These are phyloP conservation scores for Russula emetica DNA, from an alignment of 768 basidiomycete species.

Conservation along the genomic window DNA sequence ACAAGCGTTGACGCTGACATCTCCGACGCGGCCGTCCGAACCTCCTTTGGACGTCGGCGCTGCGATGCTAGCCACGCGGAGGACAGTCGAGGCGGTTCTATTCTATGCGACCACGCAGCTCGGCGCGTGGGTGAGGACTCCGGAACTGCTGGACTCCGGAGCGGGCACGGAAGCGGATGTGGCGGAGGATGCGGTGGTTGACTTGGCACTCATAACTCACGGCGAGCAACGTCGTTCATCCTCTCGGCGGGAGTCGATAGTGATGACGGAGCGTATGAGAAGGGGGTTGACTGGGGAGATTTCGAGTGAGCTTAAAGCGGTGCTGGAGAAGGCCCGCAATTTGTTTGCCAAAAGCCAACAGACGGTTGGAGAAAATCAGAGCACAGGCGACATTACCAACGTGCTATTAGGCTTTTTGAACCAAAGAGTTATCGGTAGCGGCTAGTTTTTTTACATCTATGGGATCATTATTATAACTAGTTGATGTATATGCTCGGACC, in stretches of 20 bases:
- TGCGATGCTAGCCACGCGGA: constrained; percentile 52
- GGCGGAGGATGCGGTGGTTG: constrained; percentile 37
- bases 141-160: constrained; percentile 43
- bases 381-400: constrained; percentile 50
- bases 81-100: constrained; percentile 62
- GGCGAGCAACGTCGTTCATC: constrained; percentile 44
- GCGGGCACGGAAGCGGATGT: constrained; percentile 38
- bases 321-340: constrained; percentile 62
- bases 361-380: constrained; percentile 41
- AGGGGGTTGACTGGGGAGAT: constrained; percentile 80
- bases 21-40: constrained; percentile 35
- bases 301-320: constrained; percentile 61
- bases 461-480: background rate
- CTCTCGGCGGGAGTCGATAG: constrained; percentile 40
- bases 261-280: constrained; percentile 61
- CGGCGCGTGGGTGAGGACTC: constrained; percentile 71
- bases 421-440: constrained; percentile 46
- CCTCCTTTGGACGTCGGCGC: constrained; percentile 43
- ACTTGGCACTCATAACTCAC: constrained; percentile 16
- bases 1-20: constrained; percentile 46
- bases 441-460: background rate
- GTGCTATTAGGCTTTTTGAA: constrained; percentile 62
- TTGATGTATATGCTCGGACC: background rate
- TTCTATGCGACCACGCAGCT: constrained; percentile 74
- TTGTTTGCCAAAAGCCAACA: constrained; percentile 56